Evolutionary conservation across 352 stramenopile genomes (phyloP).

Genomic region (Globisporangium nodosum): DNA sequence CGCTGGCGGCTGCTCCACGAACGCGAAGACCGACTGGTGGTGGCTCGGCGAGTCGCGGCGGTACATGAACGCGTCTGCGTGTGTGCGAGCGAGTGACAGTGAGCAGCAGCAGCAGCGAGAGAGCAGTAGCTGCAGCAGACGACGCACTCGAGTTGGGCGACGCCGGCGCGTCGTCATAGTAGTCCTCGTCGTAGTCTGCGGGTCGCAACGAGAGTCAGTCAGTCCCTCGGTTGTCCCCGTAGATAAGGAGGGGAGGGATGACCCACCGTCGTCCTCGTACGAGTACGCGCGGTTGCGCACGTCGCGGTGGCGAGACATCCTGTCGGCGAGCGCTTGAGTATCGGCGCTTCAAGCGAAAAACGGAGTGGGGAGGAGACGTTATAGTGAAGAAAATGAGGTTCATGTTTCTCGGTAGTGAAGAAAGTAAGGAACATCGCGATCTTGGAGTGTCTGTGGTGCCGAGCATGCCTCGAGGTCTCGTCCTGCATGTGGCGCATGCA

Average conservation of each 20-base stretch:
- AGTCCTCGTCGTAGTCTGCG: constrained; percentile 72
- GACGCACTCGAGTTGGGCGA: constrained; percentile 60
- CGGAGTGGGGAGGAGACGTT: no score
- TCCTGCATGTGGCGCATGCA: no score
- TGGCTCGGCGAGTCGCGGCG: constrained; percentile 73
- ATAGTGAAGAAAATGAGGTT: no score
- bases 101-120: background rate
- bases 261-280: constrained; percentile 79
- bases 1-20: constrained; percentile 45
- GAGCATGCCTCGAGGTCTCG: no score
- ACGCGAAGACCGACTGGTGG: constrained; percentile 74
- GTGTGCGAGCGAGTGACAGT: background rate
- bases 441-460: no score
- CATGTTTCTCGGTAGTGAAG: no score
- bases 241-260: background rate
- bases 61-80: constrained; percentile 75
- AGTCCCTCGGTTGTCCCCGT: background rate
- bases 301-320: constrained; percentile 83
- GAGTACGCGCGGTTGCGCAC: constrained; percentile 86
- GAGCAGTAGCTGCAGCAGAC: background rate
- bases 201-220: background rate
- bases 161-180: constrained; percentile 51
- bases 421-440: no score
- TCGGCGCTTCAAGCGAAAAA: no score
- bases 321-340: background rate